phyloP scores from a whole-genome alignment of 2,329 filamentous ascomycete genomes.

The Trichophyton benhamiae region DNA sequence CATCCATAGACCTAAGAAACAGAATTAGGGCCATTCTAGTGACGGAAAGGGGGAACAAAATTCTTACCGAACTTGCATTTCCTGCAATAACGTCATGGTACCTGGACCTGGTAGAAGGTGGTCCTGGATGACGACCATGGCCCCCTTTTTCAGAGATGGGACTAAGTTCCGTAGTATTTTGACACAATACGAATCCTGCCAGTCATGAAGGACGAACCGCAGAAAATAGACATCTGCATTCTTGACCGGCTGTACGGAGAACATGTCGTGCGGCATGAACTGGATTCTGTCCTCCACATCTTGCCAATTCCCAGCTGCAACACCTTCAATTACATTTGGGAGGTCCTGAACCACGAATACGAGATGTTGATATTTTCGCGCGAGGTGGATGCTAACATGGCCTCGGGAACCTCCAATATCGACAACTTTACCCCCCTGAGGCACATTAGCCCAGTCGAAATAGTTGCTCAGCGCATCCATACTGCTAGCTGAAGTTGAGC shows the following conservation, averaged over 20 bases:
- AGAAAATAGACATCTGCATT: slow-evolving; percentile 13
- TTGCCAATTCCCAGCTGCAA: neutral
- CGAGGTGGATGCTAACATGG: neutral
- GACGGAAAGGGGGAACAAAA: too few species aligned
- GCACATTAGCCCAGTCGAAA: neutral
- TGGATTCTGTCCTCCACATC: slow-evolving; percentile 10
- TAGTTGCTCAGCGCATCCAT: neutral
- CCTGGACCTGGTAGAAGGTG: too few species aligned
- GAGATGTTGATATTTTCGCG: neutral
- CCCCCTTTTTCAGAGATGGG: too few species aligned
- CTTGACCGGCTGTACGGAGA: too few species aligned
- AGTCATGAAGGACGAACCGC: too few species aligned
- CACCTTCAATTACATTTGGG: neutral
- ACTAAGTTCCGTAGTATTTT: too few species aligned
- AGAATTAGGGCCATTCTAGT: too few species aligned
- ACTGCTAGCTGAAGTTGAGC: too few species aligned
- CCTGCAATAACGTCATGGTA: too few species aligned
- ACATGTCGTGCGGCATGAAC: slow-evolving; percentile 36
- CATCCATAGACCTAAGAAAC: neutral
- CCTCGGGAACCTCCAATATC: neutral
- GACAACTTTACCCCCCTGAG: neutral
- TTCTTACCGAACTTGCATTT: too few species aligned
- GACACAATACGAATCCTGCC: too few species aligned
- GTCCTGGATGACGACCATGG: too few species aligned
- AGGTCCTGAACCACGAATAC: neutral